Base-by-base conservation (phyloP, 1,284 basidiomycete species). In the Amylostereum areolatum region DNA sequence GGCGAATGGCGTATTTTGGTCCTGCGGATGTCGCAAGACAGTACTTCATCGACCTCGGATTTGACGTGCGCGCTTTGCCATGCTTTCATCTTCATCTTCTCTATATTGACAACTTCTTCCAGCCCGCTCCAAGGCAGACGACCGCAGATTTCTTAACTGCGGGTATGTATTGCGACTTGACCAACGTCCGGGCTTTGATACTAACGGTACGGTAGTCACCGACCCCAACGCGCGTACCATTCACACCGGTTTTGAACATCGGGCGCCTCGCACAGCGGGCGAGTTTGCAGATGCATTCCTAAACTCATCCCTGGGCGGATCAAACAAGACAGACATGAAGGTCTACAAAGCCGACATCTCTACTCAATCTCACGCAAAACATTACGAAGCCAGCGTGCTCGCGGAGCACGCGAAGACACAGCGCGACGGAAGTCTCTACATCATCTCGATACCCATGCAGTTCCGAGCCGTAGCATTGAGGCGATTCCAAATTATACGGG, bases 11-110 rank as follows among this genome's bases (percentile, higher is more conserved):
- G 44, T 89, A 80, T 66, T 89, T 83, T 56, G 88, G 88, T 0
- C 78, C 75, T 0, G 74, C 78, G 2, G 65, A 63, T 37, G 65
- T 72, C n/a, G 88, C 85, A 1, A 74, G 77, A 51, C 66, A 74
- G 37, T 89, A 84, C 62, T 88, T 87, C 62, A 66, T 80, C 52
- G 69, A 80, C 52, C 78, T 89, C 71, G 88, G 87, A 24, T 92
- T 82, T 61, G 66, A 75, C 34, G 74, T 75, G 2, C n/a, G n/a
- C n/a, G n/a, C n/a, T n/a, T n/a, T n/a, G n/a, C 78, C 75, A 0
- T 74, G 78, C 2, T 65, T 62, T 37, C 65, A 72, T 12, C 87
- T 85, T 1, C 74, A 77, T 51, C 66, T 74, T 36, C 89, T 84
- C 62, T 88, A 87, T 62, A 66, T 80, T 52, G 69, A 80, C 52